These are phyloP conservation scores for Aspergillus bridgeri DNA, from an alignment of 495 filamentous ascomycete species.

Conservation along the genomic window DNA sequence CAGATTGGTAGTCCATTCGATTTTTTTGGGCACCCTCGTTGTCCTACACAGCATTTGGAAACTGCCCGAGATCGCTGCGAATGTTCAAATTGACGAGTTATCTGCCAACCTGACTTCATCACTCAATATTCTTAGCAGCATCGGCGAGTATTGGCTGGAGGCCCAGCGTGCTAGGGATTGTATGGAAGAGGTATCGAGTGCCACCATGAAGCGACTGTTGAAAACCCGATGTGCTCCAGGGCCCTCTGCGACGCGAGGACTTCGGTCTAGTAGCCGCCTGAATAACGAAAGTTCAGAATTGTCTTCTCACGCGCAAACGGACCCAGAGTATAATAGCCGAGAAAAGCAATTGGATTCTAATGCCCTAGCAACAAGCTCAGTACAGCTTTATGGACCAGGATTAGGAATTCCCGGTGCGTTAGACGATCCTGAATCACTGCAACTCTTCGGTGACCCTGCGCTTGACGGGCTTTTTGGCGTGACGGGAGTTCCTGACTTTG, in stretches of 20 bases:
- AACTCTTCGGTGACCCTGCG: conserved; percentile 28
- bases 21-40: conserved; percentile 39
- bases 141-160: conserved; percentile 46
- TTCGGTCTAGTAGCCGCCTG: not conserved
- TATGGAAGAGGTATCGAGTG: conserved; percentile 37
- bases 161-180: conserved; percentile 43
- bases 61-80: conserved; percentile 30
- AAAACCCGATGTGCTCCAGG: conserved; percentile 21
- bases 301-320: not conserved
- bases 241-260: not conserved
- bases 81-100: conserved; percentile 37
- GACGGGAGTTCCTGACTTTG: conserved; percentile 32
- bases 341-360: not conserved
- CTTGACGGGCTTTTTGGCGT: conserved; percentile 29
- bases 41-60: conserved; percentile 44
- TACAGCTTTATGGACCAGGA: not conserved
- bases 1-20: conserved; percentile 39
- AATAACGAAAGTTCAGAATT: not conserved
- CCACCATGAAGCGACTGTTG: conserved; percentile 37
- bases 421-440: conserved; percentile 15
- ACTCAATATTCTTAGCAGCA: conserved; percentile 43
- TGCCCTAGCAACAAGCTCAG: not conserved
- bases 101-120: conserved; percentile 34
- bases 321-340: not conserved
- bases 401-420: conserved; percentile 12